Evolutionary conservation across 2,329 filamentous ascomycete species (phyloP), one percentile per base, ranked within the genome.

Genomic region (Beauveria brongniartii): DNA sequence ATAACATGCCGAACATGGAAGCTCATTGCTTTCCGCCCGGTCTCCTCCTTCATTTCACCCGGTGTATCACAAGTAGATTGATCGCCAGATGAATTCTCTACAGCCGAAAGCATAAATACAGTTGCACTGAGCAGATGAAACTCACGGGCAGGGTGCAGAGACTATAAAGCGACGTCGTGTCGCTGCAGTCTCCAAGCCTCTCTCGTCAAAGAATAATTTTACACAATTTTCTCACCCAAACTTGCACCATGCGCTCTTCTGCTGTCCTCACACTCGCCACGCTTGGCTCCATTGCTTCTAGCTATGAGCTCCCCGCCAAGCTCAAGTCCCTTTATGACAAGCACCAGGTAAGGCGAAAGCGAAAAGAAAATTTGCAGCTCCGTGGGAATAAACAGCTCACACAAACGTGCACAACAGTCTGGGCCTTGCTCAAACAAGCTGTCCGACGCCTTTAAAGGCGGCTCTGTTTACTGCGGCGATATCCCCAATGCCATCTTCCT

Each of bases 401-500:
- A 5, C 16, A 3, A 1, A 1, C 14, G 41, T 16, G 10, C 1
- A 14, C 24, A 2, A 59, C 2, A 59, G 57, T 59, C 57, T 7
- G 57, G 57, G 8, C 37, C 57, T 1, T 59, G 57, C 50, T 48
- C 50, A n/a, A 59, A 59, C 48, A 59, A 59, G 41, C 50, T 59
- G 18, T 18, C 57, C 6, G 41, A 20, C 5, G 1, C 40, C 8
- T 59, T 59, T 3, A 37, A 9, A 2, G 50, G 48, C 22, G 41
- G 41, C 8, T 41, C 57, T 2, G 41, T 50, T 6, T 62, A 57
- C 60, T 59, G 61, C 44, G 61, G 61, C 9, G 61, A 62, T 30
- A 62, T 62, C 24, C 46, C 41, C 57, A 69, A 71, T 18, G 71
- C 73, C 22, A 70, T 82, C 52, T 82, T 75, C 67, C 65, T 81